Conservation (phyloP, 768 basidiomycete species). For the Sistotremastrum niveocremeum region DNA sequence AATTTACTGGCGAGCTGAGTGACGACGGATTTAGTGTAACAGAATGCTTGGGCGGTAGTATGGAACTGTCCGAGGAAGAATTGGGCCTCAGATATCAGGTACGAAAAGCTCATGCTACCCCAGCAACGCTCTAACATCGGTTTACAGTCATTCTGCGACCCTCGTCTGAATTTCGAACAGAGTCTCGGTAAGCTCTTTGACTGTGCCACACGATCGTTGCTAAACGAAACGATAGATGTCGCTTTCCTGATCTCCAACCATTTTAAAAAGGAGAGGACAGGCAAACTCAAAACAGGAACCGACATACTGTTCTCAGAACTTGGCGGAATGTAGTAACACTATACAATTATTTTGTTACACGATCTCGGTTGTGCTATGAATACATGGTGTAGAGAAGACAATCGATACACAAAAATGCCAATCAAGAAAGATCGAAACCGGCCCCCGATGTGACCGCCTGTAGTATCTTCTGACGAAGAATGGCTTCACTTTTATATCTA, state of each 20-base stretch:
- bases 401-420: neutral
- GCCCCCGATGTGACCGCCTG: conserved; percentile 81
- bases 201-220: neutral
- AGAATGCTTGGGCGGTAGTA: conserved; percentile 92
- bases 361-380: too few relatives aligned
- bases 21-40: conserved; percentile 91
- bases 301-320: conserved; percentile 27
- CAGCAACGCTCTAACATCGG: too few relatives aligned
- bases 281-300: conserved; percentile 13
- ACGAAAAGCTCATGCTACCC: conserved; percentile 4
- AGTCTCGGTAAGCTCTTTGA: conserved; percentile 53
- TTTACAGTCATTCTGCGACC: conserved; percentile 80
- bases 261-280: conserved; percentile 54
- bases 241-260: conserved; percentile 78
- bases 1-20: conserved; percentile 85
- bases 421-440: conserved; percentile 83
- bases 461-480: conserved; percentile 61
- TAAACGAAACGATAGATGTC: conserved; percentile 36
- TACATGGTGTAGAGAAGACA: too few relatives aligned
- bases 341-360: too few relatives aligned
- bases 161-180: conserved; percentile 87
- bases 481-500: conserved; percentile 45
- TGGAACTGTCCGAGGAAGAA: conserved; percentile 84
- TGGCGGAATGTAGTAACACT: conserved; percentile 1
- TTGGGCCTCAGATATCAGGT: conserved; percentile 86